phyloP scores from a whole-genome alignment of 441 rosid genomes.

The Adansonia rubrostipa region DNA sequence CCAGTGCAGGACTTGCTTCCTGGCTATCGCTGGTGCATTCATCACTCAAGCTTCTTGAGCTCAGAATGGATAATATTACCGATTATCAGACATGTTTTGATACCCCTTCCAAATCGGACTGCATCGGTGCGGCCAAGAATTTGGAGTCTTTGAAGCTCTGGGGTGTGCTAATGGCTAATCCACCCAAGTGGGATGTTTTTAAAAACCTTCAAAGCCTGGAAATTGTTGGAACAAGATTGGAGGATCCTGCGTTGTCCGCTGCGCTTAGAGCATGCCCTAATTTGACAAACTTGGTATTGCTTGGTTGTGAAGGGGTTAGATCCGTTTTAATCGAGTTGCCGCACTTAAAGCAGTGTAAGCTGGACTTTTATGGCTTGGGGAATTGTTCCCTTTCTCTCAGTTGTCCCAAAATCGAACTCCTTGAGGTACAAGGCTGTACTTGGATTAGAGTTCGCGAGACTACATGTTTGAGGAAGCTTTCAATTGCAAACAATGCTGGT shows the following conservation, averaged over 20 bases:
- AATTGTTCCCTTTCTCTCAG: slow-evolving; percentile 63
- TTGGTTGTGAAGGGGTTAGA: slow-evolving; percentile 82
- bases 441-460: slow-evolving; percentile 78
- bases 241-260: slow-evolving; percentile 60
- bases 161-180: slow-evolving; percentile 73
- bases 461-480: slow-evolving; percentile 59
- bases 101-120: slow-evolving; percentile 73
- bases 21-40: slow-evolving; percentile 59
- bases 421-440: slow-evolving; percentile 88
- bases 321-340: slow-evolving; percentile 65
- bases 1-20: slow-evolving; percentile 73
- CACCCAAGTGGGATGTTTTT: slow-evolving; percentile 81
- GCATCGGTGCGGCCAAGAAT: slow-evolving; percentile 59
- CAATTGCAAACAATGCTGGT: slow-evolving; percentile 81
- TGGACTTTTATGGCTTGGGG: slow-evolving; percentile 80
- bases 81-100: slow-evolving; percentile 51
- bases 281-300: slow-evolving; percentile 63
- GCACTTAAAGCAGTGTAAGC: slow-evolving; percentile 70
- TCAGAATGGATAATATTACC: slow-evolving; percentile 80
- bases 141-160: slow-evolving; percentile 85
- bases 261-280: slow-evolving; percentile 76
- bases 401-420: slow-evolving; percentile 59
- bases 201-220: slow-evolving; percentile 68
- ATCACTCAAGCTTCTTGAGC: slow-evolving; percentile 72
- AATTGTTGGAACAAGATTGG: slow-evolving; percentile 79